Evolutionary conservation across 2,329 filamentous ascomycete species (phyloP).

Genomic region (Aspergillus puulaauensis): DNA sequence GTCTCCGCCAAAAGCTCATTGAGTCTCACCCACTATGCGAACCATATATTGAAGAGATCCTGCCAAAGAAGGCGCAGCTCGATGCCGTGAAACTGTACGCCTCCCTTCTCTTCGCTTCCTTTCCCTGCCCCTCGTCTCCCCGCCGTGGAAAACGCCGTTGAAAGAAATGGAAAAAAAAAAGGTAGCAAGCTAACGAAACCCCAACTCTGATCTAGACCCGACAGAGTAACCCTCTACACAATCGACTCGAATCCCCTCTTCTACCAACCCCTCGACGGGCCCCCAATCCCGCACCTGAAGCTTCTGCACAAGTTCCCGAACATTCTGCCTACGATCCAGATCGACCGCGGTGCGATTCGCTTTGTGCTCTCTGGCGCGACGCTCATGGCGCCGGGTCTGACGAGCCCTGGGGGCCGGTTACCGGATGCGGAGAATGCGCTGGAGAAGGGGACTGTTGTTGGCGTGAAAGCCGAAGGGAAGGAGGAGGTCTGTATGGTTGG

Average conservation of each 20-base stretch:
- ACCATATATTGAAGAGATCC: constrained; percentile 86
- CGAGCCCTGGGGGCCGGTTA: constrained; percentile 75
- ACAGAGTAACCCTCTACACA: constrained; percentile 85
- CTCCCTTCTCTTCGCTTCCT: constrained; percentile 13
- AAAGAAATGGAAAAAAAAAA: neutral
- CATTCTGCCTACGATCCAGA: constrained; percentile 79
- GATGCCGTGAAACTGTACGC: constrained; percentile 80
- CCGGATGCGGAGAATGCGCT: constrained; percentile 66
- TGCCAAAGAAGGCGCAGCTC: constrained; percentile 91
- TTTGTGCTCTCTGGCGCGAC: constrained; percentile 93
- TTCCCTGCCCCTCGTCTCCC: neutral
- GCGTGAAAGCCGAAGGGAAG: constrained; percentile 91
- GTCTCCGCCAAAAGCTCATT: constrained; percentile 77
- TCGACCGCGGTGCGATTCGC: constrained; percentile 93
- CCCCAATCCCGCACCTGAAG: constrained; percentile 80
- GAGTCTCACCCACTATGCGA: constrained; percentile 82
- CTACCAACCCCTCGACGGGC: constrained; percentile 79
- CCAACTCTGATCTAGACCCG: constrained; percentile 50
- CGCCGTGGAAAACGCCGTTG: neutral
- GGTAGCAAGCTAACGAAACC: neutral
- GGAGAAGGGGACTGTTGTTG: constrained; percentile 77
- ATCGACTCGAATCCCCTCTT: constrained; percentile 78
- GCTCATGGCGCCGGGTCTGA: constrained; percentile 93
- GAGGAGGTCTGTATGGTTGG: constrained; percentile 87
- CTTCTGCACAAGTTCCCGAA: constrained; percentile 88